phyloP scores from a whole-genome alignment of 129 eudicot genomes.

The Chrysanthemum makinoi region DNA sequence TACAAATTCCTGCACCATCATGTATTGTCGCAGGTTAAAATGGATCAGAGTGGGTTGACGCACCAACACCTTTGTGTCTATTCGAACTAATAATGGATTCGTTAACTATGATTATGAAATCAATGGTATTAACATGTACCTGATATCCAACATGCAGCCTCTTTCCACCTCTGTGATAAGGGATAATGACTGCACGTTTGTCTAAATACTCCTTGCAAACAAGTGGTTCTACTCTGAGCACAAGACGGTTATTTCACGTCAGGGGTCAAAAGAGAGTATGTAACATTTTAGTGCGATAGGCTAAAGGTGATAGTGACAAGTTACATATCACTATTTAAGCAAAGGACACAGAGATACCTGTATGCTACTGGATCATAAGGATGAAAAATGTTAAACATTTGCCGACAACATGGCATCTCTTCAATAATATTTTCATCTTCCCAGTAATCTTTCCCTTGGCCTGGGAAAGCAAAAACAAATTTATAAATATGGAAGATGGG shows the following conservation, averaged over 20 bases:
- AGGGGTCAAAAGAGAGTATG: slow-evolving; percentile 10
- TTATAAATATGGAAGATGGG: background rate
- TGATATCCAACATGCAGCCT: slow-evolving; percentile 80
- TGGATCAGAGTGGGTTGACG: background rate
- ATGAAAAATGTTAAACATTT: slow-evolving; percentile 92
- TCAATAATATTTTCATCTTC: slow-evolving; percentile 69
- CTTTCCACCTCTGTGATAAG: slow-evolving; percentile 97
- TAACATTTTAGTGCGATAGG: too few species aligned
- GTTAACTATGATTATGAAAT: background rate
- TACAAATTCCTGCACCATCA: slow-evolving; percentile 64
- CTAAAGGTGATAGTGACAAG: background rate
- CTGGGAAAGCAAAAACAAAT: slow-evolving; percentile 30
- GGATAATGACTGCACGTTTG: slow-evolving; percentile 75
- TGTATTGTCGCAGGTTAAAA: slow-evolving; percentile 3
- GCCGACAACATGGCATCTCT: slow-evolving; percentile 91
- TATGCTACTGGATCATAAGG: slow-evolving; percentile 99
- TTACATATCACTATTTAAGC: background rate
- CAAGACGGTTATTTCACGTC: slow-evolving; percentile 12
- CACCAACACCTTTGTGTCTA: background rate
- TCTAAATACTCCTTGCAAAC: slow-evolving; percentile 64
- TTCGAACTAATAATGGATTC: background rate
- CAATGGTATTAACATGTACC: slow-evolving; percentile 37
- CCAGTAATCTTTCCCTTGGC: slow-evolving; percentile 84
- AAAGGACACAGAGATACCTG: slow-evolving; percentile 40
- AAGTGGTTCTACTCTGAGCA: slow-evolving; percentile 85